phyloP scores from a whole-genome alignment of 768 basidiomycete genomes.

The Russula ochroleuca region DNA sequence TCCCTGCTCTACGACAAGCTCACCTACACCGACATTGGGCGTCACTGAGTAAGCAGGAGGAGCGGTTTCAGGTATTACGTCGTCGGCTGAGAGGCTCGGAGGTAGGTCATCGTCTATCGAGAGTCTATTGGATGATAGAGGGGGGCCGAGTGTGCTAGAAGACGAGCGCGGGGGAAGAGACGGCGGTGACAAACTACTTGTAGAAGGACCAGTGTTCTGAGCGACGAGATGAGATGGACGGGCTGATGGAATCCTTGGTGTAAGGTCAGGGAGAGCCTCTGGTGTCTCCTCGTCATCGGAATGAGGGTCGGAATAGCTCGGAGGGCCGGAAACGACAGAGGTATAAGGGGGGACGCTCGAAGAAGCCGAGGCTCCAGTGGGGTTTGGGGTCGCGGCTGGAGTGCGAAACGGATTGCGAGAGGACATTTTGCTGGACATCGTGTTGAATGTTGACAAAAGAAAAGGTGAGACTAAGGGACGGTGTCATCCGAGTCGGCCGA shows the following conservation, averaged over 20 bases:
- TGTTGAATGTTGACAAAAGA: background rate
- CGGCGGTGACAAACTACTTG: background rate
- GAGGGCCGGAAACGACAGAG: background rate
- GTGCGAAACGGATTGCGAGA: constrained; percentile 23
- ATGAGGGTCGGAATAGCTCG: constrained; percentile 1
- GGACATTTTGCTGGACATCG: background rate
- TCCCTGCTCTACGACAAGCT: constrained; percentile 58
- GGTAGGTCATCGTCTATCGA: background rate
- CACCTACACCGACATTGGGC: constrained; percentile 52
- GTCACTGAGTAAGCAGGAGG: constrained; percentile 68
- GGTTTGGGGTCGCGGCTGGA: constrained; percentile 8
- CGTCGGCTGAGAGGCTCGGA: background rate
- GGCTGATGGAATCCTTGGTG: background rate
- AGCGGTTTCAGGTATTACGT: constrained; percentile 45
- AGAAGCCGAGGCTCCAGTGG: constrained; percentile 12
- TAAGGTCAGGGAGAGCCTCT: constrained; percentile 18
- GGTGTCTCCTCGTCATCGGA: constrained; percentile 7
- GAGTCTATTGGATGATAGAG: background rate
- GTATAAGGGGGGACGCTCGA: constrained; percentile 4
- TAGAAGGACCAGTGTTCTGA: background rate
- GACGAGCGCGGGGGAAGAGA: constrained; percentile 9
- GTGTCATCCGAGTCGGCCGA: background rate
- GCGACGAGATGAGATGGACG: background rate
- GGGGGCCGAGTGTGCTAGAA: background rate
- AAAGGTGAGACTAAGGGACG: background rate